phyloP scores from a whole-genome alignment of 2,329 filamentous ascomycete genomes.

The Venturia oleaginea region DNA sequence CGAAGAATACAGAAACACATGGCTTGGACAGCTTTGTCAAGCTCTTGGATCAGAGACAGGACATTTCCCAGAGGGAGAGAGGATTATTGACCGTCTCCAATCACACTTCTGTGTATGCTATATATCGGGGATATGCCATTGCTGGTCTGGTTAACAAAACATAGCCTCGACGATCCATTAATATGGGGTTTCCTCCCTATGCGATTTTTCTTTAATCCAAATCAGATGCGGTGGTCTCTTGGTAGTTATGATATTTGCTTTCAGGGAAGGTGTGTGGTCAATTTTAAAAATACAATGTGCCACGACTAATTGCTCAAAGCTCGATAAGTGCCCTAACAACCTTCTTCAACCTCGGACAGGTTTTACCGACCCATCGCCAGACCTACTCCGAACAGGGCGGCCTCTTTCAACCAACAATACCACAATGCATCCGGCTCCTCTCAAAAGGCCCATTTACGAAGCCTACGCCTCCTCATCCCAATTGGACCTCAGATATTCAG shows the following conservation, averaged over 20 bases:
- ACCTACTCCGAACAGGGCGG: slow-evolving; percentile 73
- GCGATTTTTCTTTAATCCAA: slow-evolving; percentile 52
- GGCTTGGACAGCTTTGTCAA: slow-evolving; percentile 69
- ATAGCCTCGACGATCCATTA: slow-evolving; percentile 83
- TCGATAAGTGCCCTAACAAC: slow-evolving; percentile 50
- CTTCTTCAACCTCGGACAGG: slow-evolving; percentile 86
- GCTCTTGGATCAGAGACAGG: slow-evolving; percentile 62
- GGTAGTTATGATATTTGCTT: slow-evolving; percentile 96
- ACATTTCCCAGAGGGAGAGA: slow-evolving; percentile 56
- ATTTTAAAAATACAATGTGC: slow-evolving; percentile 6
- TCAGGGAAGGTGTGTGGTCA: slow-evolving; percentile 58
- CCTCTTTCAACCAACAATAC: slow-evolving; percentile 80
- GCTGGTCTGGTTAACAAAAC: slow-evolving; percentile 13
- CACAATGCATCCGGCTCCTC: slow-evolving; percentile 75
- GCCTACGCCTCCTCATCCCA: slow-evolving; percentile 20
- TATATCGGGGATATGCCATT: neutral
- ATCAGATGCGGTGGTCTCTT: slow-evolving; percentile 77
- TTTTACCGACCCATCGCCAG: slow-evolving; percentile 76
- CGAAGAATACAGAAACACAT: slow-evolving; percentile 58
- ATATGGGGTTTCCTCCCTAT: slow-evolving; percentile 85
- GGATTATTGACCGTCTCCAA: slow-evolving; percentile 87
- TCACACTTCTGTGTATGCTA: slow-evolving; percentile 75
- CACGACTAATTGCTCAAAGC: slow-evolving; percentile 16
- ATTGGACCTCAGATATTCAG: slow-evolving; percentile 16
- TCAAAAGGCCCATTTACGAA: slow-evolving; percentile 47